Evolutionary conservation across 345 rosid genomes (phyloP).

Genomic region (Citrus medica): DNA sequence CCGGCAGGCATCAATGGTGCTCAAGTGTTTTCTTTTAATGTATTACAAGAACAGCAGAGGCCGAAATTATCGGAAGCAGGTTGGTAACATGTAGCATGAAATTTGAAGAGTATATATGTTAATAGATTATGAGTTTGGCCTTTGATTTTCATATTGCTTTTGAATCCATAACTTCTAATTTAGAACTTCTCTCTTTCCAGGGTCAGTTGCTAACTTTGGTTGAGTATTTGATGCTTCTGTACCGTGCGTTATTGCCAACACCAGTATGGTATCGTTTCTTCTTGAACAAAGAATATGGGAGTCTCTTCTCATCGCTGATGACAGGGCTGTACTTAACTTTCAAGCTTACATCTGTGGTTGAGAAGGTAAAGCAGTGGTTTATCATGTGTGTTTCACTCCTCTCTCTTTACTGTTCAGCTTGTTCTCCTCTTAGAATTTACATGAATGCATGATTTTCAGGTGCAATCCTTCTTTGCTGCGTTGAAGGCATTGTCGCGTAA

Average conservation of each 20-base stretch:
- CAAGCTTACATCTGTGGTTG: slow-evolving; percentile 77
- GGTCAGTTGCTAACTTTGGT: slow-evolving; percentile 79
- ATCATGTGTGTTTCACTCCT: neutral
- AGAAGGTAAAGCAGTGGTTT: slow-evolving; percentile 47
- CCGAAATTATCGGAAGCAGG: slow-evolving; percentile 93
- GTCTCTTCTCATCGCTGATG: slow-evolving; percentile 82
- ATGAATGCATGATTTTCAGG: slow-evolving; percentile 42
- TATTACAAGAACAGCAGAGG: slow-evolving; percentile 96
- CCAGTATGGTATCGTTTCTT: slow-evolving; percentile 93
- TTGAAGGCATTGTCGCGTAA: slow-evolving; percentile 86
- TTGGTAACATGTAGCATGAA: slow-evolving; percentile 16
- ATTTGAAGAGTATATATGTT: neutral
- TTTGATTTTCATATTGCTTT: neutral
- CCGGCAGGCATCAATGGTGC: slow-evolving; percentile 86
- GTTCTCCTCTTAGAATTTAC: neutral
- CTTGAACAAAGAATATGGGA: slow-evolving; percentile 80
- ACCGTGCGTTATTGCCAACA: slow-evolving; percentile 76
- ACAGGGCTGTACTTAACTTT: slow-evolving; percentile 76
- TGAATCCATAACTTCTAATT: slow-evolving; percentile 1
- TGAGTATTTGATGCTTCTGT: slow-evolving; percentile 66
- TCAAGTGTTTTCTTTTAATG: slow-evolving; percentile 83
- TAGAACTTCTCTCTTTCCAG: slow-evolving; percentile 28
- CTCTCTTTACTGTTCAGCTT: neutral
- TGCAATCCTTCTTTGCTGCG: slow-evolving; percentile 84
- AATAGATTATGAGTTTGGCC: neutral